These are phyloP conservation scores for Nitzschia sp. DNA, from an alignment of 108 stramenopile genomes.

Conservation along the genomic window DNA sequence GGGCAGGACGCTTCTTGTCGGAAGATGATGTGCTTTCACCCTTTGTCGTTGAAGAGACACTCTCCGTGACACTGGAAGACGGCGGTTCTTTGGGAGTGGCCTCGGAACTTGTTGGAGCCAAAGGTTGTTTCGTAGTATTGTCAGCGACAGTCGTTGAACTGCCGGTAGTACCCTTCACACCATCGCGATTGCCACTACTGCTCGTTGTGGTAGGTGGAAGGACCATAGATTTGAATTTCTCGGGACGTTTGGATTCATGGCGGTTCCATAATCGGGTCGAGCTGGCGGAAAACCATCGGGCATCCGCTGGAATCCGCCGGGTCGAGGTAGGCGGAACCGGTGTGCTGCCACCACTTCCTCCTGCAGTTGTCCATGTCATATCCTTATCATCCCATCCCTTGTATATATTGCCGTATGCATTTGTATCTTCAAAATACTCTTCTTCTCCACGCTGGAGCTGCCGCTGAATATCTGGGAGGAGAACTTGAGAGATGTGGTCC, in stretches of 20 bases:
- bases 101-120: too few species aligned
- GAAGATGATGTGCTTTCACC: neutral
- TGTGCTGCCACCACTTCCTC: neutral
- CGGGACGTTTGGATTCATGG: too few species aligned
- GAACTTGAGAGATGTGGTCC: conserved; percentile 30
- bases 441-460: conserved; percentile 76
- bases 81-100: too few species aligned
- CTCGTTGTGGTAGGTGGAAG: too few species aligned
- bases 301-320: conserved; percentile 52
- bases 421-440: conserved; percentile 71
- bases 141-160: too few species aligned
- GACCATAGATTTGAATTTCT: too few species aligned
- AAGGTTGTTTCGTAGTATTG: too few species aligned
- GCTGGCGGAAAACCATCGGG: conserved; percentile 62
- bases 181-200: too few species aligned
- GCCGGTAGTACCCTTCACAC: too few species aligned
- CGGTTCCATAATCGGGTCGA: neutral
- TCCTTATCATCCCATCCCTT: conserved; percentile 54
- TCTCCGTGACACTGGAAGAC: neutral
- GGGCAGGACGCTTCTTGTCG: neutral
- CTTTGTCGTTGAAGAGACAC: neutral
- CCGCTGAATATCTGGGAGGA: conserved; percentile 60
- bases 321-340: conserved; percentile 3
- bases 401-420: conserved; percentile 58
- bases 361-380: conserved; percentile 46